These are phyloP conservation scores for Metarhizium brunneum DNA, from an alignment of 2,329 filamentous ascomycete species.

Conservation along the genomic window DNA sequence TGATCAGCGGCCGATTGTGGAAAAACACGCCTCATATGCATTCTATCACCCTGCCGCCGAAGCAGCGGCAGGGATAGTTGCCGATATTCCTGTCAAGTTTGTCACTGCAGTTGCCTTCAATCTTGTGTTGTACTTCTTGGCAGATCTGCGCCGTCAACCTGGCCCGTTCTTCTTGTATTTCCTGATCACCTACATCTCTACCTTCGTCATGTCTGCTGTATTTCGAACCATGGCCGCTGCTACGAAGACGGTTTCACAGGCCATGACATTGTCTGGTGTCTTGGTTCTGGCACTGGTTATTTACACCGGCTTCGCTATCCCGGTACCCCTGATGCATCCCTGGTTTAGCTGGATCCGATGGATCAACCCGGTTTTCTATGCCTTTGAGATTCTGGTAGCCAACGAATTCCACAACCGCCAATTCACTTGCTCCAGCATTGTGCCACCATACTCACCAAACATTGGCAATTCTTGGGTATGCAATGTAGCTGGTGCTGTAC, in stretches of 20 bases:
- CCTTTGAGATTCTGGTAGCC: conserved; percentile 61
- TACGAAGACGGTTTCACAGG: conserved; percentile 55
- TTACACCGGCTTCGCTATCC: conserved; percentile 49
- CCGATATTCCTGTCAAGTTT: conserved; percentile 51
- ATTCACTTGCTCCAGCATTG: conserved; percentile 44
- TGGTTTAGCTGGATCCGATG: conserved; percentile 73
- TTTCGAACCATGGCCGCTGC: conserved; percentile 66
- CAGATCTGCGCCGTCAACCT: conserved; percentile 44
- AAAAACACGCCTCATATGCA: conserved; percentile 38
- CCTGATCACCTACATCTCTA: conserved; percentile 58
- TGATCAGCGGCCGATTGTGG: conserved; percentile 36
- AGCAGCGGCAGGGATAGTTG: conserved; percentile 42
- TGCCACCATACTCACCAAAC: conserved; percentile 36
- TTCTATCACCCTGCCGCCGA: conserved; percentile 45
- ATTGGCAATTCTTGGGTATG: conserved; percentile 42
- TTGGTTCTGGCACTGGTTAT: conserved; percentile 51
- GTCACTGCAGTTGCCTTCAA: conserved; percentile 40
- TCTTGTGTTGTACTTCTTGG: conserved; percentile 48
- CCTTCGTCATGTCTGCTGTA: conserved; percentile 65
- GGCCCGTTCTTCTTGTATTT: conserved; percentile 70
- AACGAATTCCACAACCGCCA: conserved; percentile 59
- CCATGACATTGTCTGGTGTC: conserved; percentile 42
- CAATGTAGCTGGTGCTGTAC: conserved; percentile 40
- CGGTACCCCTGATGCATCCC: conserved; percentile 49
- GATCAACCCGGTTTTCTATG: conserved; percentile 65